Evolutionary conservation across 495 filamentous ascomycete genomes (phyloP).

Genomic region (Parmelia sp.): DNA sequence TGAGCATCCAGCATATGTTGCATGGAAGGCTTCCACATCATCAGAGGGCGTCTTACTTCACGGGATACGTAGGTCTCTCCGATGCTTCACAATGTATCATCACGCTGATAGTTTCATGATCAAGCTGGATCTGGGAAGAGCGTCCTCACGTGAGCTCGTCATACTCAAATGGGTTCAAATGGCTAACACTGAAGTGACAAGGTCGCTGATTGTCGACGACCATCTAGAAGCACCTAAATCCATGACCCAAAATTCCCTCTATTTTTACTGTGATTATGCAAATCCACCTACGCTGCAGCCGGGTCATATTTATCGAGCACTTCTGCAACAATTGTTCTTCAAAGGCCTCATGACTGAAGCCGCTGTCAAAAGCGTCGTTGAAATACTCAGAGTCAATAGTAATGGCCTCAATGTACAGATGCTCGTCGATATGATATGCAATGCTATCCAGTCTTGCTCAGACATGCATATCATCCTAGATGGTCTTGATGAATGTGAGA

Average conservation of each 20-base stretch:
- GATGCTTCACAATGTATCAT: too few species aligned
- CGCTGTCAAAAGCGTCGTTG: background rate
- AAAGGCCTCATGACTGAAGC: background rate
- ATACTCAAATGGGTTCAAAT: background rate
- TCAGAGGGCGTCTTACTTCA: background rate
- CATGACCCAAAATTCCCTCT: background rate
- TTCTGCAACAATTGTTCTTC: slow-evolving; percentile 12
- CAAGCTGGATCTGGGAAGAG: slow-evolving; percentile 1
- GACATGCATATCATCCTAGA: slow-evolving; percentile 21
- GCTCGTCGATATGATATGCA: background rate
- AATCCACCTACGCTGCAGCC: slow-evolving; percentile 12
- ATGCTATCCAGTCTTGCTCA: background rate
- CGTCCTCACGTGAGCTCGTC: background rate
- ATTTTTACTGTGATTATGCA: slow-evolving; percentile 18
- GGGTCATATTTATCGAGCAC: slow-evolving; percentile 5
- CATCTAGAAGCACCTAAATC: background rate
- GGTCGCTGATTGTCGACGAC: background rate
- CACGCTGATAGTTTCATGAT: background rate
- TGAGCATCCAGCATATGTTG: background rate
- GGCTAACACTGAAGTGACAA: background rate
- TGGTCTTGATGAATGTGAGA: slow-evolving; percentile 28
- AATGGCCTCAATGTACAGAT: background rate
- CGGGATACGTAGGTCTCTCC: background rate
- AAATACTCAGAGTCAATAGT: background rate
- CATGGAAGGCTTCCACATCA: background rate